phyloP scores from a whole-genome alignment of 1,284 basidiomycete genomes.

The Caloboletus firmus region DNA sequence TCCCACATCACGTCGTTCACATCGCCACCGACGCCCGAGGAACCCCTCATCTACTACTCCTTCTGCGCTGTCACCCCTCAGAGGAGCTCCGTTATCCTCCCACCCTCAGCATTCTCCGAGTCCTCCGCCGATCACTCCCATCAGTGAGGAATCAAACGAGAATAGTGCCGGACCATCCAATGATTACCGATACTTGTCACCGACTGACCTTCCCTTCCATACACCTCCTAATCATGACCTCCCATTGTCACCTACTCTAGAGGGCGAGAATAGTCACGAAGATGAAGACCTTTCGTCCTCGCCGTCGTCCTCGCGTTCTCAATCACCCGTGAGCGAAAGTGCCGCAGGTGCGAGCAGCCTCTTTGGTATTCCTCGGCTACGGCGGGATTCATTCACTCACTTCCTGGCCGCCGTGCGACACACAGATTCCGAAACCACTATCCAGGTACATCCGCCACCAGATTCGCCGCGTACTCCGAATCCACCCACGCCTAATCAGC shows the following conservation, averaged over 20 bases:
- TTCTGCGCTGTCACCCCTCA: slow-evolving; percentile 60
- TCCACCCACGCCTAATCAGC: slow-evolving; percentile 73
- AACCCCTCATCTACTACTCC: slow-evolving; percentile 43
- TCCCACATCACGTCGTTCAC: slow-evolving; percentile 51
- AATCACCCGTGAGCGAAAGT: slow-evolving; percentile 51
- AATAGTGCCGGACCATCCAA: slow-evolving; percentile 47
- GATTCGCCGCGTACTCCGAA: slow-evolving; percentile 73
- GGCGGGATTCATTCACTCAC: slow-evolving; percentile 58
- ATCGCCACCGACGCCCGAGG: slow-evolving; percentile 57
- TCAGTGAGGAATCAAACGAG: slow-evolving; percentile 59
- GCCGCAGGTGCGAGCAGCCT: slow-evolving; percentile 75
- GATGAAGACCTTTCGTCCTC: slow-evolving; percentile 34
- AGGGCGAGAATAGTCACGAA: slow-evolving; percentile 22
- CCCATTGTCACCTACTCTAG: slow-evolving; percentile 44
- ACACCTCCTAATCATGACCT: slow-evolving; percentile 50
- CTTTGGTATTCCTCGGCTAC: slow-evolving; percentile 69
- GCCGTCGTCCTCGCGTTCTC: slow-evolving; percentile 45
- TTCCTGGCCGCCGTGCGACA: slow-evolving; percentile 53
- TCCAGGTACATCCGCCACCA: slow-evolving; percentile 71
- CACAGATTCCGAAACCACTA: slow-evolving; percentile 61
- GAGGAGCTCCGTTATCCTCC: slow-evolving; percentile 41
- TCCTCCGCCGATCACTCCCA: slow-evolving; percentile 77
- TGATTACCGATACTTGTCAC: slow-evolving; percentile 58
- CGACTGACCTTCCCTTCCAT: slow-evolving; percentile 65
- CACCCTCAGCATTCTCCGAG: slow-evolving; percentile 49